Percentiles rank a stretch among this genome's conserved stretches.
Evolutionary conservation across 768 basidiomycete genomes (phyloP).

Genomic region (Nidularia pulvinata): DNA sequence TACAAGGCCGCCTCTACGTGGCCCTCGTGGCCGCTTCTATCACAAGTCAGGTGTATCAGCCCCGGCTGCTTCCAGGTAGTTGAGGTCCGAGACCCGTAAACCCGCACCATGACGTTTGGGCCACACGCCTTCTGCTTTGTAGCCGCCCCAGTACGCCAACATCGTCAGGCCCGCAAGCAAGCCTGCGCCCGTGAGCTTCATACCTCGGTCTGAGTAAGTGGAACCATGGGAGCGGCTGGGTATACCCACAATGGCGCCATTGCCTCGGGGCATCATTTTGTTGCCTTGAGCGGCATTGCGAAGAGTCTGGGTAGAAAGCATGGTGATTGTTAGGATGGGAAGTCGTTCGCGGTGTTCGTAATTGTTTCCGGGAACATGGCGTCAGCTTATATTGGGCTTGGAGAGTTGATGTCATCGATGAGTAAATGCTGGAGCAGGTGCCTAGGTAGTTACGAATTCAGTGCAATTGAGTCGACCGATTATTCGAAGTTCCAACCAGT

Average conservation of each 20-base stretch:
- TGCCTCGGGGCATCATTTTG: conserved; percentile 11
- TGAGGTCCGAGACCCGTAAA: not conserved
- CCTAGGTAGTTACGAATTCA: too few species aligned
- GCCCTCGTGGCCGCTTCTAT: not conserved
- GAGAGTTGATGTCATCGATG: too few species aligned
- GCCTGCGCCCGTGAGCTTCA: conserved; percentile 16
- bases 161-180: conserved; percentile 17
- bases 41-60: not conserved
- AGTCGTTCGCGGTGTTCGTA: too few species aligned
- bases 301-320: conserved; percentile 19
- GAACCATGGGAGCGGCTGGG: too few species aligned
- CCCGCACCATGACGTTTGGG: not conserved
- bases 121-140: conserved; percentile 13
- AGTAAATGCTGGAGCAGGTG: too few species aligned
- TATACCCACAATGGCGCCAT: too few species aligned
- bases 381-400: too few species aligned
- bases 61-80: not conserved
- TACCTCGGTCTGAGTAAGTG: conserved; percentile 8
- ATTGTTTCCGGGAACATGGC: too few species aligned
- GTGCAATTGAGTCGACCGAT: too few species aligned
- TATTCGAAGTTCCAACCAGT: too few species aligned
- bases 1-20: not conserved
- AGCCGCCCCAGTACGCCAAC: conserved; percentile 22
- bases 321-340: conserved; percentile 4
- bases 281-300: conserved; percentile 16